phyloP scores from a whole-genome alignment of 2,329 filamentous ascomycete genomes.

The Penicillium sp. region DNA sequence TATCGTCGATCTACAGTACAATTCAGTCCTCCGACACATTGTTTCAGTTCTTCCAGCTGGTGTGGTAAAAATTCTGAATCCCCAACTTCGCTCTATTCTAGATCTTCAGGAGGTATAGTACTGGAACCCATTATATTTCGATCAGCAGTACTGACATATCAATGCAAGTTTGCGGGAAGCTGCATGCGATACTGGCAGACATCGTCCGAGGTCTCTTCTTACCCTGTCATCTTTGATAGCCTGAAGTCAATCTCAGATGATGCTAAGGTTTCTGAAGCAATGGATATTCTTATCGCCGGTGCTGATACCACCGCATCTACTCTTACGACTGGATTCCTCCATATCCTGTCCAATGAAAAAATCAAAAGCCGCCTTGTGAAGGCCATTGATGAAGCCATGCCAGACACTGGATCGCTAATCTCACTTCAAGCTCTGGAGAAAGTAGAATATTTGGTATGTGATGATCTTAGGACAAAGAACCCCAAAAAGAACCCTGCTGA shows the following conservation, averaged over 20 bases:
- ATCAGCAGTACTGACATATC: neutral
- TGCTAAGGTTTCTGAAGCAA: neutral
- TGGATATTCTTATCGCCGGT: neutral
- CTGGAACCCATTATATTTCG: neutral
- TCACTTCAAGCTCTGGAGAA: neutral
- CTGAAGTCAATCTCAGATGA: neutral
- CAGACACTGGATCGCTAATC: neutral
- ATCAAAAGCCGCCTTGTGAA: neutral
- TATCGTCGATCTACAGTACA: neutral
- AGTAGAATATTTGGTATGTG: neutral
- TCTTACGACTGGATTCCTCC: neutral
- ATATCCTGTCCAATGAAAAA: neutral
- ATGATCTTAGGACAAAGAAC: neutral
- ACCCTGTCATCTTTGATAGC: neutral
- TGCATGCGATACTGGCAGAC: neutral
- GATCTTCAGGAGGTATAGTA: neutral
- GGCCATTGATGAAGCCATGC: neutral
- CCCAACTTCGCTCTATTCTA: neutral
- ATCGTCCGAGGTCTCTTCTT: neutral
- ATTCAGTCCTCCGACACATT: neutral
- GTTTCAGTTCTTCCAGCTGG: neutral
- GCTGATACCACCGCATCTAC: neutral
- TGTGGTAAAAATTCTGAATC: neutral
- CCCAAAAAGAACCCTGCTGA: neutral
- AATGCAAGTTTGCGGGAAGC: neutral